phyloP scores from a whole-genome alignment of 257 asterid genomes.

The Dorcoceras hygrometricum region DNA sequence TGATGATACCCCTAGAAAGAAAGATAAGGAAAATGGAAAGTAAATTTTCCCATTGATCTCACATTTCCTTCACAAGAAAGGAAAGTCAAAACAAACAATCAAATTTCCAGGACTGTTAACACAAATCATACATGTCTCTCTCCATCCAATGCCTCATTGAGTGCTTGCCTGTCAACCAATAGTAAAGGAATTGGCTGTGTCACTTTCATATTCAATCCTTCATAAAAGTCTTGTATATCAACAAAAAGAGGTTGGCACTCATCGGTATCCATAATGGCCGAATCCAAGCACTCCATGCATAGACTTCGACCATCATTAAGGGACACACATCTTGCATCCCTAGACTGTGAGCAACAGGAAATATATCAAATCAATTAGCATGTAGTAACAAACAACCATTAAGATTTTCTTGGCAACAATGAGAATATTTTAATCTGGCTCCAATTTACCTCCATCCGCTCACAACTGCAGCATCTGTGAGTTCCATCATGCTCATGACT shows the following conservation, averaged over 20 bases:
- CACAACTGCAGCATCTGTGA: slow-evolving; percentile 96
- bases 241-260: slow-evolving; percentile 84
- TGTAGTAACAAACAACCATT: background rate
- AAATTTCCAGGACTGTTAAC: slow-evolving; percentile 6
- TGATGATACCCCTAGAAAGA: slow-evolving; percentile 81
- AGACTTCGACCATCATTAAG: slow-evolving; percentile 91
- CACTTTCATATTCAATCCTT: slow-evolving; percentile 73
- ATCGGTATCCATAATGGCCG: slow-evolving; percentile 74
- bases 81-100: background rate
- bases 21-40: background rate
- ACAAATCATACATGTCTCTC: slow-evolving; percentile 66
- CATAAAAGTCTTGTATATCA: slow-evolving; percentile 76
- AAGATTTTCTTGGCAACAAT: background rate
- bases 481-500: slow-evolving; percentile 91
- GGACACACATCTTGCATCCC: slow-evolving; percentile 61
- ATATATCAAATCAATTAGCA: slow-evolving; percentile 16
- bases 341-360: slow-evolving; percentile 46
- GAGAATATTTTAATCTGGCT: slow-evolving; percentile 1
- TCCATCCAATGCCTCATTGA: slow-evolving; percentile 90
- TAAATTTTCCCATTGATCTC: background rate
- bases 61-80: background rate
- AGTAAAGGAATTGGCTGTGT: slow-evolving; percentile 82
- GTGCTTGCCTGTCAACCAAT: slow-evolving; percentile 88
- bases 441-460: slow-evolving; percentile 78
- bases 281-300: slow-evolving; percentile 89